Conservation (phyloP, 1,284 basidiomycete genomes). For the Hymenochaete sp. region DNA sequence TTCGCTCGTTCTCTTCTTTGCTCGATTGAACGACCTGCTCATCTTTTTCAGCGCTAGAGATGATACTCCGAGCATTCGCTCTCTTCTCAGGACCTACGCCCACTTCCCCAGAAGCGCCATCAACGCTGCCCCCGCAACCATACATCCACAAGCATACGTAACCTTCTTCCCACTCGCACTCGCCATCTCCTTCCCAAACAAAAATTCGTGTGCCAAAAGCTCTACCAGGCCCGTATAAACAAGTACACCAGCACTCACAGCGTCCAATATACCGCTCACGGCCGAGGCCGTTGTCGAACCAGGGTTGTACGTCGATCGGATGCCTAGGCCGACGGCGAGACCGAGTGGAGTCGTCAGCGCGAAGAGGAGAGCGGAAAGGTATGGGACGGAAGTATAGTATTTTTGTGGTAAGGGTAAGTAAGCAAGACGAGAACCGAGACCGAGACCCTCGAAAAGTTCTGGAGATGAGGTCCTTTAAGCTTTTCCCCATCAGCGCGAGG, state of each 20-base stretch:
- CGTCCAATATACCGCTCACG: slow-evolving; percentile 78
- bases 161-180: slow-evolving; percentile 54
- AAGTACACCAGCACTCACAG: slow-evolving; percentile 81
- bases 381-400: slow-evolving; percentile 57
- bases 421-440: slow-evolving; percentile 79
- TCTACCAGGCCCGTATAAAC: slow-evolving; percentile 90
- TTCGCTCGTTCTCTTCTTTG: too few species aligned
- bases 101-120: slow-evolving; percentile 84
- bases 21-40: too few species aligned
- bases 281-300: slow-evolving; percentile 65
- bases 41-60: too few species aligned
- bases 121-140: slow-evolving; percentile 68
- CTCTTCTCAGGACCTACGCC: too few species aligned
- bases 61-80: too few species aligned
- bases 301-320: slow-evolving; percentile 78
- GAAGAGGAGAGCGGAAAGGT: slow-evolving; percentile 60
- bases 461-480: not conserved
- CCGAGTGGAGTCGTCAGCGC: slow-evolving; percentile 77
- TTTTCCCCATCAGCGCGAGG: not conserved
- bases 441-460: slow-evolving; percentile 90
- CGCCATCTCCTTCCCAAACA: slow-evolving; percentile 82
- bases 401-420: slow-evolving; percentile 54
- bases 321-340: slow-evolving; percentile 78
- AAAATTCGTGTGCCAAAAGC: slow-evolving; percentile 87
- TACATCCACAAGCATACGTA: slow-evolving; percentile 61